Percentiles rank a stretch among this genome's conserved stretches.
Evolutionary conservation across 2,329 filamentous ascomycete species (phyloP).

Genomic region (Thyridium curvatum): DNA sequence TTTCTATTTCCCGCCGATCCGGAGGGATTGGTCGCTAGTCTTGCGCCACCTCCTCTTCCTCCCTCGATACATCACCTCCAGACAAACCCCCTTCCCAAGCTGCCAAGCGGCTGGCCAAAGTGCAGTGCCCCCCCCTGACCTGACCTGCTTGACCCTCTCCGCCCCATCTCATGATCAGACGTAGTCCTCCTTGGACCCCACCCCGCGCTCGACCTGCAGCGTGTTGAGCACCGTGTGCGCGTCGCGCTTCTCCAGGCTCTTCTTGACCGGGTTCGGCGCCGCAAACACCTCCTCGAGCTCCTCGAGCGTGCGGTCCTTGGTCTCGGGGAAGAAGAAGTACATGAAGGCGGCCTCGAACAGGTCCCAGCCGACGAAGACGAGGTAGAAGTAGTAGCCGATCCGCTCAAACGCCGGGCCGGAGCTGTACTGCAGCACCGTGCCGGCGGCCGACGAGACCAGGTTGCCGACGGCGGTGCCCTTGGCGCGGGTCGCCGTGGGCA

Average conservation of each 20-base stretch:
- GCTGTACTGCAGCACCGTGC: slow-evolving; percentile 35
- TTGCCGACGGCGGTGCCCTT: slow-evolving; percentile 38
- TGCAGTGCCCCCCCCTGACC: too few relatives aligned
- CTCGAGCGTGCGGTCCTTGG: slow-evolving; percentile 44
- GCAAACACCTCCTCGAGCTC: slow-evolving; percentile 46
- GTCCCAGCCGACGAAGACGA: slow-evolving; percentile 36
- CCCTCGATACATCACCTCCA: too few relatives aligned
- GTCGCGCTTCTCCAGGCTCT: slow-evolving; percentile 6
- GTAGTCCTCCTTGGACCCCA: too few relatives aligned
- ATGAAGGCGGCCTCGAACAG: slow-evolving; percentile 29
- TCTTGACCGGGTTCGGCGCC: slow-evolving; percentile 28
- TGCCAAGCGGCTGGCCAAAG: too few relatives aligned
- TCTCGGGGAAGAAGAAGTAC: slow-evolving; percentile 45
- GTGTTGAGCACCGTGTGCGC: slow-evolving; percentile 8
- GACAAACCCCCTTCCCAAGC: too few relatives aligned
- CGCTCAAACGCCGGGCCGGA: slow-evolving; percentile 32
- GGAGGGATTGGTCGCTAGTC: too few relatives aligned
- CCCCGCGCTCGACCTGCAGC: slow-evolving; percentile 4
- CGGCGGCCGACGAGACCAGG: slow-evolving; percentile 28
- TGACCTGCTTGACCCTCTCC: too few relatives aligned
- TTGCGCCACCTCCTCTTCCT: too few relatives aligned
- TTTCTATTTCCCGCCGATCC: too few relatives aligned
- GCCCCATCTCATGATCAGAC: too few relatives aligned
- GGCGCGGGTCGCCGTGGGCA: slow-evolving; percentile 36
- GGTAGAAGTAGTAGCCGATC: slow-evolving; percentile 34